Evolutionary conservation across 2,329 filamentous ascomycete genomes (phyloP).

Genomic region (Aaosphaeria arxii): DNA sequence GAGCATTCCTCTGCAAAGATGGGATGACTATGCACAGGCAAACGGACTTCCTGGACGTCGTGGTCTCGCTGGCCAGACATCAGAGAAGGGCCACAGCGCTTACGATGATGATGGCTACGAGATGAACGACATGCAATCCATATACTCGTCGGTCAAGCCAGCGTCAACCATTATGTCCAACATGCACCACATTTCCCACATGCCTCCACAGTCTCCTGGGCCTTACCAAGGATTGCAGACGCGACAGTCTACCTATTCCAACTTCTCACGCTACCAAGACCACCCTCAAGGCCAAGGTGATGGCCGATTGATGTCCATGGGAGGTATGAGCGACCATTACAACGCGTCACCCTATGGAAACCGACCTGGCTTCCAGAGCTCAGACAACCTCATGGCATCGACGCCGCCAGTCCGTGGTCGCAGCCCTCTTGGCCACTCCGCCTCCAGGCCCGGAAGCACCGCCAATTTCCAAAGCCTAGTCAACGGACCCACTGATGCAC

Average conservation of each 20-base stretch:
- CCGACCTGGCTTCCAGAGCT: constrained; percentile 43
- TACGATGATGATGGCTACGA: constrained; percentile 81
- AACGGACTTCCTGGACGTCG: constrained; percentile 92
- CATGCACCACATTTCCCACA: constrained; percentile 70
- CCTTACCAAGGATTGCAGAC: constrained; percentile 64
- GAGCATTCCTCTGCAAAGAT: constrained; percentile 89
- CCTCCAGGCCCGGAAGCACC: constrained; percentile 52
- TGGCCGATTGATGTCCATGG: constrained; percentile 59
- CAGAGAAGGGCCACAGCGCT: constrained; percentile 61
- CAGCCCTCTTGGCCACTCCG: constrained; percentile 48
- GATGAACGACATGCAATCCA: constrained; percentile 96
- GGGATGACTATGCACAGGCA: constrained; percentile 88
- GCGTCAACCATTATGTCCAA: constrained; percentile 83
- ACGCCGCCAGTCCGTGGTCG: constrained; percentile 40
- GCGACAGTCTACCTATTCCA: constrained; percentile 72
- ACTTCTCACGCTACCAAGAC: constrained; percentile 61
- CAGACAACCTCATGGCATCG: constrained; percentile 38
- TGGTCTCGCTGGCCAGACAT: constrained; percentile 52
- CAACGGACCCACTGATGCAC: constrained; percentile 70
- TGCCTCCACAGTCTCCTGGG: constrained; percentile 75
- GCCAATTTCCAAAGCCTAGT: constrained; percentile 58
- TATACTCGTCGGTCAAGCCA: constrained; percentile 89
- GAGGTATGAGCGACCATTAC: constrained; percentile 49
- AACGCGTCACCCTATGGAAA: constrained; percentile 36
- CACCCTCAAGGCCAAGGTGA: constrained; percentile 50